Conservation (phyloP, 202 grass and related monocot genomes). For the Thinopyrum obtusiflorum region DNA sequence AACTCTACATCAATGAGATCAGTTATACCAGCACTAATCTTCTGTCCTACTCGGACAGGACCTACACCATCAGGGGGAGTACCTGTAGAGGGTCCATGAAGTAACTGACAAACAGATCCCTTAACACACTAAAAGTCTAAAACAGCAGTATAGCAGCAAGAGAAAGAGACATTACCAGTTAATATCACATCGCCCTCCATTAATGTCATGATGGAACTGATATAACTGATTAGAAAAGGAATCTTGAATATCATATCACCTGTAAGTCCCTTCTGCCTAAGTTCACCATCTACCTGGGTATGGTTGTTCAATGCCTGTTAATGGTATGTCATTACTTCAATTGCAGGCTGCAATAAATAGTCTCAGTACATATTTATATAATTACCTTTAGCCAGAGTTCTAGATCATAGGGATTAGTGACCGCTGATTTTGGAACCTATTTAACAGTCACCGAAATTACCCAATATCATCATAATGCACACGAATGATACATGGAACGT, state of each 20-base stretch:
- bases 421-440: slow-evolving; percentile 78
- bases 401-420: slow-evolving; percentile 75
- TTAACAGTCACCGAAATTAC: slow-evolving; percentile 34
- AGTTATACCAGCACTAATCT: slow-evolving; percentile 92
- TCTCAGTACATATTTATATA: slow-evolving; percentile 13
- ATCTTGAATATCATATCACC: slow-evolving; percentile 96
- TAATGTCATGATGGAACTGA: slow-evolving; percentile 93
- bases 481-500: background rate
- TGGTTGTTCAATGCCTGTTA: slow-evolving; percentile 19
- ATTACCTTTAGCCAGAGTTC: slow-evolving; percentile 95
- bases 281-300: slow-evolving; percentile 82
- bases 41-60: slow-evolving; percentile 76
- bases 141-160: background rate
- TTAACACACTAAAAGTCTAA: background rate
- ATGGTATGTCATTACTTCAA: background rate
- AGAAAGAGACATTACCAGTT: slow-evolving; percentile 57
- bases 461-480: background rate
- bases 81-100: slow-evolving; percentile 43
- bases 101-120: slow-evolving; percentile 25
- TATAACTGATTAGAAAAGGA: slow-evolving; percentile 91
- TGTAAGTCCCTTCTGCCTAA: slow-evolving; percentile 86
- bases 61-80: slow-evolving; percentile 77
- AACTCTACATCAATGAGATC: slow-evolving; percentile 84
- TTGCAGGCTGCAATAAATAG: background rate
- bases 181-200: slow-evolving; percentile 98